Base-by-base conservation (phyloP, 306 rosid species). In the Cucurbita maxima region DNA sequence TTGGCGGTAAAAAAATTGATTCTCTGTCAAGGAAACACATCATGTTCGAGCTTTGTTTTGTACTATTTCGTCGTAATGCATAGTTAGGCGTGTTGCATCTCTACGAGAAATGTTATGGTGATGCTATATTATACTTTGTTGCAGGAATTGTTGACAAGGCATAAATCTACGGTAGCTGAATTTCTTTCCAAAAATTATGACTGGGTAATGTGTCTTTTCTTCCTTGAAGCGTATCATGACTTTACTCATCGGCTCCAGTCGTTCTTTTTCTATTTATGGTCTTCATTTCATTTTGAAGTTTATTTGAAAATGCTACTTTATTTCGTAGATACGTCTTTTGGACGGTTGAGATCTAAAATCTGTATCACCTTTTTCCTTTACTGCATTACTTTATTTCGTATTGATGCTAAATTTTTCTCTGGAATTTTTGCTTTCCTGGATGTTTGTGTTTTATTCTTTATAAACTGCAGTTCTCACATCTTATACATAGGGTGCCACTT, bases 81-180 rank as follows among this genome's bases (percentile, higher is more conserved):
- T 22, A 12, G 7, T 48, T 22, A 68, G 50, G 18, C 3, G 37
- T 67, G 72, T 62, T 41, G 34, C 55, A 67, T 67, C 38, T 20
- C 40, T 67, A 40, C 12, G 4, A 41, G 72, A 67, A 45, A 5
- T 20, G 22, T 56, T 37, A 18, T 58, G 57, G 51, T 76, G 75
- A 82, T 37, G 36, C 70, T 66, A 71, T 71, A 18, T 53, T 16
- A 66, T 67, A 11, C 77, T 45, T 76, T 71, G 61, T 74, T 82
- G 79, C 96, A 94, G 97, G 99, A 94, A 84, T 96, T 94, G 76
- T 75, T 94, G 91, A 94, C 99, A 1, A 87, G 99, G 83, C 99
- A 94, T 83, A 94, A 94, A 82, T 91, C 99, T 37, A 94, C 99
- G 6, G 99, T 94, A 74, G 91, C 99, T 3, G 99, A 88, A 15